phyloP scores from a whole-genome alignment of 768 basidiomycete genomes.

The Suillus bovinus region DNA sequence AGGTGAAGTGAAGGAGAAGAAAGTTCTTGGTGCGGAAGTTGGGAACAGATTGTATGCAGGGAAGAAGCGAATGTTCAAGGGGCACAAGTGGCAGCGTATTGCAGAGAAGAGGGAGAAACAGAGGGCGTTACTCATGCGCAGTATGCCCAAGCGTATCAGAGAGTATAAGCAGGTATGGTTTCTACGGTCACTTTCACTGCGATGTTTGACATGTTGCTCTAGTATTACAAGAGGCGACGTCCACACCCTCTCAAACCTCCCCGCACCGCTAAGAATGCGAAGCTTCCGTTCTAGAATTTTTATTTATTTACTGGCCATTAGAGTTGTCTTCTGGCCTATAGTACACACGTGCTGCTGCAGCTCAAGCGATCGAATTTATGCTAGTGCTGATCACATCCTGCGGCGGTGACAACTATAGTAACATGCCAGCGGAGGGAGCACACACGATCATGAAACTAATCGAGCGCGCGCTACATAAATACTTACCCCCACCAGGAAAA shows the following conservation, averaged over 20 bases:
- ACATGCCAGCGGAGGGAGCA: no score
- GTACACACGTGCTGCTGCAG: not conserved
- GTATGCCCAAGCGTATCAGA: conserved; percentile 66
- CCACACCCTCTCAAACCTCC: conserved; percentile 61
- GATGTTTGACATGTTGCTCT: not conserved
- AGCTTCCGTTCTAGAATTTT: conserved; percentile 55
- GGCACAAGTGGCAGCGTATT: conserved; percentile 82
- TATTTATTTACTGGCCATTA: not conserved
- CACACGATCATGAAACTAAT: no score
- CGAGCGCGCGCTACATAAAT: not conserved
- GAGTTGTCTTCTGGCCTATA: not conserved
- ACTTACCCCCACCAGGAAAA: not conserved
- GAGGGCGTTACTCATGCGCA: conserved; percentile 59
- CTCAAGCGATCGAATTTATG: not conserved
- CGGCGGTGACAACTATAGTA: not conserved
- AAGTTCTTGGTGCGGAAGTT: conserved; percentile 48
- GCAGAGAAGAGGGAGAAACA: conserved; percentile 47
- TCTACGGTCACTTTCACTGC: conserved; percentile 2
- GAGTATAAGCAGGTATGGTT: conserved; percentile 64
- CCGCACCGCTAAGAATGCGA: conserved; percentile 46
- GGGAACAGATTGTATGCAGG: conserved; percentile 71
- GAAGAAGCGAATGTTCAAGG: conserved; percentile 89
- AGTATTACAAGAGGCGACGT: conserved; percentile 40
- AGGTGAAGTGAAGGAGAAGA: conserved; percentile 39
- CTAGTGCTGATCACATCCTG: not conserved